Percentiles rank a stretch among this genome's conserved stretches.
phyloP scores from a whole-genome alignment of 192 early-diverging fungal genomes.

The Geosiphon pyriformis region DNA sequence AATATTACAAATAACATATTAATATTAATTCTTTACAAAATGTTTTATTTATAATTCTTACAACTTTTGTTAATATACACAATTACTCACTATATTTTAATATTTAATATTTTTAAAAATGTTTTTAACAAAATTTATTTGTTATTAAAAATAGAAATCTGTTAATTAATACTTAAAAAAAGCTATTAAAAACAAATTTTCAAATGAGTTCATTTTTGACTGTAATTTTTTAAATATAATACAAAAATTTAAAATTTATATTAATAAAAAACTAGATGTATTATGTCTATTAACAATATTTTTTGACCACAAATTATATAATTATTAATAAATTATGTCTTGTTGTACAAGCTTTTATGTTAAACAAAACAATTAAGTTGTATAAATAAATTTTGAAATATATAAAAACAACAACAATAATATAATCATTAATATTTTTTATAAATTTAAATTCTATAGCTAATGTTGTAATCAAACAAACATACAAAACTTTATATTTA shows the following conservation, averaged over 20 bases:
- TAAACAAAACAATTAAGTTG: neutral
- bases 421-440: conserved; percentile 3
- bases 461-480: neutral
- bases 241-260: conserved; percentile 1
- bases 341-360: conserved; percentile 4
- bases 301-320: neutral
- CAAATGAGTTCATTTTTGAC: neutral
- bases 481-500: neutral
- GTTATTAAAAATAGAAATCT: neutral
- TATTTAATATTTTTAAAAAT: neutral
- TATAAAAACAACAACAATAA: neutral
- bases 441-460: neutral
- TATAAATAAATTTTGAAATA: conserved; percentile 10
- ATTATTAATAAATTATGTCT: neutral
- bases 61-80: neutral
- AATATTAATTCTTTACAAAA: conserved; percentile 4
- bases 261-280: neutral
- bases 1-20: neutral
- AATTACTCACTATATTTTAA: neutral
- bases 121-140: neutral
- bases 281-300: neutral
- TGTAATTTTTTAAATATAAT: conserved; percentile 5
- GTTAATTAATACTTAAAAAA: conserved; percentile 1
- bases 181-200: conserved; percentile 9
- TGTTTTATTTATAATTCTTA: neutral